Conservation (phyloP, 805 yeast species). For the Candida corydali region DNA sequence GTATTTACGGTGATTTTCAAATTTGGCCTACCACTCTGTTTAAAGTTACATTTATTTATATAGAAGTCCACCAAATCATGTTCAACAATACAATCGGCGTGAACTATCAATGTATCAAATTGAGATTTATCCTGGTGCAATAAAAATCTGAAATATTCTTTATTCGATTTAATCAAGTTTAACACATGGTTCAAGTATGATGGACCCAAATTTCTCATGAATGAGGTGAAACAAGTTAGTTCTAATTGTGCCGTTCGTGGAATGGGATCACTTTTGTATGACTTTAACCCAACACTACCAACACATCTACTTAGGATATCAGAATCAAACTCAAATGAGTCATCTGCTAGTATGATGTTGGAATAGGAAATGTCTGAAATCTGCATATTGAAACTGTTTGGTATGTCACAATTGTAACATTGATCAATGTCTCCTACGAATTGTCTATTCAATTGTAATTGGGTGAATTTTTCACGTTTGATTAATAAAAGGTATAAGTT, state of each 20-base stretch:
- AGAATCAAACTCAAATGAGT: constrained; percentile 14
- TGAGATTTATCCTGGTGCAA: no score
- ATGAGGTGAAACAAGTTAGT: constrained; percentile 52
- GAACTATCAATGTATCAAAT: constrained; percentile 18
- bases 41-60: constrained; percentile 35
- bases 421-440: constrained; percentile 18
- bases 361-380: constrained; percentile 15
- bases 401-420: constrained; percentile 23
- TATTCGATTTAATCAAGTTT: constrained; percentile 13
- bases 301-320: constrained; percentile 19
- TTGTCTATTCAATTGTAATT: constrained; percentile 20
- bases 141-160: no score
- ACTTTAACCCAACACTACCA: constrained; percentile 22
- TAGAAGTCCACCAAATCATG: constrained; percentile 49
- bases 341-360: constrained; percentile 15
- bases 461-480: constrained; percentile 16
- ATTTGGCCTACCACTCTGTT: constrained; percentile 18
- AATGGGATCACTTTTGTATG: constrained; percentile 3
- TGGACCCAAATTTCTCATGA: constrained; percentile 37
- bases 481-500: constrained; percentile 25
- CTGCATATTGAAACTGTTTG: constrained; percentile 15
- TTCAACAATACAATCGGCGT: constrained; percentile 44
- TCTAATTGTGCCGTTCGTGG: constrained; percentile 25
- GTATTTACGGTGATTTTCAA: constrained; percentile 11
- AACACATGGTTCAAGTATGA: constrained; percentile 21